Evolutionary conservation across 345 rosid genomes (phyloP), one percentile per base, ranked within the genome.

Genomic region (Acer saccharum): DNA sequence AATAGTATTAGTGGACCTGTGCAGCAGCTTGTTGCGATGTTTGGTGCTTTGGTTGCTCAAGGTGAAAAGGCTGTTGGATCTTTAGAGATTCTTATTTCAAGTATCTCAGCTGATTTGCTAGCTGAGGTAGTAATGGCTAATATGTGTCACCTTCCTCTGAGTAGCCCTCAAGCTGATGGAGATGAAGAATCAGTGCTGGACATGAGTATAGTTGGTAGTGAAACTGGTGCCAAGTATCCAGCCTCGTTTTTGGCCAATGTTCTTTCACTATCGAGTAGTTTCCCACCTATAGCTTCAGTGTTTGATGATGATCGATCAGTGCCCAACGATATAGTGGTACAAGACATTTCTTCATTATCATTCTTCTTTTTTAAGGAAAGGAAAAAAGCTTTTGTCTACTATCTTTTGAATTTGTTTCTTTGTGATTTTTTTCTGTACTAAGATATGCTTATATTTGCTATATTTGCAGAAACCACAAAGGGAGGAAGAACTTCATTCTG

Each of bases 81-180:
- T 72, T 77, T 96, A 79, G 97, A 91, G 86, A 88, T 92, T 87
- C 97, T 96, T 81, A 96, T 96, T 87, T 88, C 98, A 73, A 94
- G 90, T 76, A 92, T 96, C 75, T 91, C 94, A 55, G 91, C 97
- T 13, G 99, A 96, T 90, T 88, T 96, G 86, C 94, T 96, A 61
- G 97, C 98, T 21, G 99, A 96, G 76, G 93, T 96, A 68, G 99
- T 96, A 81, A 94, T 96, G 89, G 91, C 97, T 81, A 94, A 96
- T 81, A 96, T 96, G 97, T 82, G 85, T 79, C 84, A 92, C 84
- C 94, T 94, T 74, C 92, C 93, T 69, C 50, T 81, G 65, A 79
- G 69, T 65, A 79, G 61, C 57, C 82, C 90, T 54, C 85, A 79
- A 74, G 81, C 86, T 55, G 93, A 92, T 74, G 91, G 86, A 78